Evolutionary conservation across 768 basidiomycete genomes (phyloP), one percentile per base, ranked within the genome.

Genomic region (Boletus eberwhitei): DNA sequence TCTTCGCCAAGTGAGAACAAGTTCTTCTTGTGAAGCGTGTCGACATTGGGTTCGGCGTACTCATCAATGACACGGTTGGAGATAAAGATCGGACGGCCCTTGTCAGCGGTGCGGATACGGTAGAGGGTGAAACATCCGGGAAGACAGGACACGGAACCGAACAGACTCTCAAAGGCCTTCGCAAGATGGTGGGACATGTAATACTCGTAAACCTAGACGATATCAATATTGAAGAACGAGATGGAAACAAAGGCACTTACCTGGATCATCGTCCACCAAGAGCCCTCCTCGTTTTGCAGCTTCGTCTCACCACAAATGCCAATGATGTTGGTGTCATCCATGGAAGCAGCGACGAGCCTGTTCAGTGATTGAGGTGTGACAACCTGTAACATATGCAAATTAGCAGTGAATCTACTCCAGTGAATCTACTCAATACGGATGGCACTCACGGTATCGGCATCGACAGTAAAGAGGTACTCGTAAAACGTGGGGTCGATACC

Each of bases 181-280:
- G 84, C 78, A 40, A 86, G 72, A 58, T 88, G 81, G 60, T 83
- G 83, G 0, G 82, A 85, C 52, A 85, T 81, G 68, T 83, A 86
- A 69, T 86, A 86, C 63, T 85, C 82, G 73, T 85, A 84, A 19
- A 86, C 83, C 79, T 83, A 55, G 17, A 49, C 40, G 1, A 13
- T 42, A 37, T 61, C 41, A 62, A 58, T n/a, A 48, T 24, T 17
- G 21, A 36, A 29, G 32, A 29, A 37, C 38, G 22, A 22, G 17
- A 31, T 2, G 13, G 11, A 51, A 11, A 37, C 5, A 14, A 22
- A 19, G 11, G 22, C 2, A 29, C 73, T 55, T 34, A 79, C 82
- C 74, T 87, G 87, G 54, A 87, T 86, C 85, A 87, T 87, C 11
- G 87, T 88, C 75, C 87, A 88, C 78, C 87, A 84, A 24, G 85